Base-by-base conservation (phyloP, 352 stramenopile genomes). In the Globisporangium radiosum region DNA sequence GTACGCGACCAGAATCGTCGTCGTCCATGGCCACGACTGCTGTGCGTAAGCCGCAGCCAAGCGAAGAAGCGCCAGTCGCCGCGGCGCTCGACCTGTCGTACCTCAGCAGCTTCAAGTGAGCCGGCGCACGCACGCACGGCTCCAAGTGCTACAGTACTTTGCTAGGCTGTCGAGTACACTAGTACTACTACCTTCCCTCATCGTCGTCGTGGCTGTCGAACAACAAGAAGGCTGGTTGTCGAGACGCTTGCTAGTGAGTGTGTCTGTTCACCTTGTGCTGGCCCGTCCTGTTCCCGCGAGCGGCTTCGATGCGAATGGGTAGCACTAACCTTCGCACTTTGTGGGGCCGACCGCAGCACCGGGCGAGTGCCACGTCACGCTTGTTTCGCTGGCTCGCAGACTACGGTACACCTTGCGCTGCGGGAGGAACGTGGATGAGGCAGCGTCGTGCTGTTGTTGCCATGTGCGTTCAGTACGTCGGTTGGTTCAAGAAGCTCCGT, bases 61-160 rank as follows among this genome's bases (percentile, higher is more conserved):
- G 11, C 40, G 56, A 49, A 39, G 54, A 59, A 38, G 45, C 49
- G 25, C 36, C n/a, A 5, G 8, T 6, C 14, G 17, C 25, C 1
- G 49, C 9, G 14, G 37, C 25, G 17, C 42, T 70, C 36, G 64
- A 70, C 39, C 61, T 70, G 11, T 70, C 64, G 33, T 70, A 70
- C 25, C 51, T 70, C 10, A 67, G 54, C 54, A 65, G 40, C 50
- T 70, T 60, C 59, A 70, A 70, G 59, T 70, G 56, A 54, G 25
- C 9, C 3, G 11, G 25, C 25, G 25, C 25, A 33, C 25, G 5
- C n/a, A 7, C 36, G 13, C 38, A 38, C 55, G n/a, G 42, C 13
- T 47, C 10, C 1, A 47, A 43, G 11, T 38, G 11, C 17, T 45
- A 53, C 33, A 48, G 42, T 5, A 7, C 14, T 45, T 5, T 45